Evolutionary conservation across 2,329 filamentous ascomycete genomes (phyloP).

Genomic region (Aphanocladium album): DNA sequence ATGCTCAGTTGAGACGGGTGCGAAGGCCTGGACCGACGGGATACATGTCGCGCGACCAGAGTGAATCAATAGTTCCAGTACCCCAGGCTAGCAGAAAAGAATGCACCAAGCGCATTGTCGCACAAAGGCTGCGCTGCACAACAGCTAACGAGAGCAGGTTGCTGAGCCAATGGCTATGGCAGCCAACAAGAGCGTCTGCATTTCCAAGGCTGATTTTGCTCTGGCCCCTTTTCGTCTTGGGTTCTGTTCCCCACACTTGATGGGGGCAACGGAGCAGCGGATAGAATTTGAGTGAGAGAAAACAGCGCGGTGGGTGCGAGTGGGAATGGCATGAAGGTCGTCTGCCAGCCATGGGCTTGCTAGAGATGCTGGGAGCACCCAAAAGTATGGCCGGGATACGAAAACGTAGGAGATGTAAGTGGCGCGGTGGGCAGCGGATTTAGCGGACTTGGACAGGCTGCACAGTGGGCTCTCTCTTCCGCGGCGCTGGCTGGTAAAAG

Average conservation of each 20-base stretch:
- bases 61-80: background rate
- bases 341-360: background rate
- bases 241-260: background rate
- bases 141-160: background rate
- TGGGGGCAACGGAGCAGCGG: background rate
- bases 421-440: conserved; percentile 7
- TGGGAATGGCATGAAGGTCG: background rate
- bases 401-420: background rate
- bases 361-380: background rate
- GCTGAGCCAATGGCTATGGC: background rate
- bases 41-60: background rate
- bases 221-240: background rate
- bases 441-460: background rate
- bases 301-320: conserved; percentile 5
- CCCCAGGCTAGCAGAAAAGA: no score
- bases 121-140: background rate
- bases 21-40: background rate
- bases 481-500: background rate
- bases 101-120: background rate
- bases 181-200: conserved; percentile 1
- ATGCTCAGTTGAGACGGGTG: background rate
- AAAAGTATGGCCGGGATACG: background rate
- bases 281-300: background rate
- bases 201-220: conserved; percentile 1
- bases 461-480: background rate